Conservation (phyloP, 768 basidiomycete genomes). For the Sporobolomyces phaffii region DNA sequence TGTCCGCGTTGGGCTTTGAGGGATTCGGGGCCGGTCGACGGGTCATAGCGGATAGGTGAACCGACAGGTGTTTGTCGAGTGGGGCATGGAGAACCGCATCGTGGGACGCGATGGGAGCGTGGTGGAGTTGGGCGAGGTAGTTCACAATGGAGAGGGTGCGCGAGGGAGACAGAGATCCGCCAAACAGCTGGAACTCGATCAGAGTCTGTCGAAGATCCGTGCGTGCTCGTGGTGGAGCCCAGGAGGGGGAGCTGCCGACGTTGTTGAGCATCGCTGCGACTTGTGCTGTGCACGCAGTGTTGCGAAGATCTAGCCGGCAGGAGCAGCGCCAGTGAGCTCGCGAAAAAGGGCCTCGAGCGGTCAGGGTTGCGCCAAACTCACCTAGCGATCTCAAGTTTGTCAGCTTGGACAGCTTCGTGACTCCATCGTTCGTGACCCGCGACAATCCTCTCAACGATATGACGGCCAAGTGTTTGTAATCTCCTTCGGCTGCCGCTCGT, state of each 20-base stretch:
- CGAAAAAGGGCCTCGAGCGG: too few relatives aligned
- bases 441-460: background rate
- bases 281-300: background rate
- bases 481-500: background rate
- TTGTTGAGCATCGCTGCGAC: background rate
- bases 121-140: background rate
- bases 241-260: background rate
- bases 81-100: background rate
- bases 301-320: slow-evolving; percentile 1
- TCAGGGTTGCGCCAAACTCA: background rate
- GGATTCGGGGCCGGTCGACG: background rate
- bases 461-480: slow-evolving; percentile 10
- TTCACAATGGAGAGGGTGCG: slow-evolving; percentile 12
- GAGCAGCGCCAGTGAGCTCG: background rate
- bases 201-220: background rate
- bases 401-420: background rate
- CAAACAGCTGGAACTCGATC: slow-evolving; percentile 27
- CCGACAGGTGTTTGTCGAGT: slow-evolving; percentile 4
- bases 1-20: background rate
- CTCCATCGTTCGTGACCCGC: slow-evolving; percentile 14
- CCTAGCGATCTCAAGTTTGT: slow-evolving; percentile 12
- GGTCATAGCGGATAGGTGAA: slow-evolving; percentile 13
- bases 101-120: background rate
- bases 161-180: background rate
- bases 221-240: background rate